A percentile compares a stretch with the other conserved stretches of the same genome.
These are phyloP conservation scores for Cercospora zeina DNA, from an alignment of 2,329 filamentous ascomycete genomes.

Conservation along the genomic window DNA sequence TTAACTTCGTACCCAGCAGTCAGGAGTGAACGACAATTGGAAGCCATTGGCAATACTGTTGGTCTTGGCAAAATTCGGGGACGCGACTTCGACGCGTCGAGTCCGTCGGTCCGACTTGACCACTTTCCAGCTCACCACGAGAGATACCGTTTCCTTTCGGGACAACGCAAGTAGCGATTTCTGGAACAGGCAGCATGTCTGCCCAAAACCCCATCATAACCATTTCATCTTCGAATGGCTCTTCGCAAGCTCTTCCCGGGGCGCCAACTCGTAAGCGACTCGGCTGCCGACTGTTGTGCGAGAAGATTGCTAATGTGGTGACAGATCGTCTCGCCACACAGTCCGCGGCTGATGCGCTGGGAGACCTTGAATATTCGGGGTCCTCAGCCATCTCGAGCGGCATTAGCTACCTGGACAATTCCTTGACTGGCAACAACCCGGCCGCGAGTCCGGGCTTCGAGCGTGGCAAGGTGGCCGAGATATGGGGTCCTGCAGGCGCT, in stretches of 20 bases:
- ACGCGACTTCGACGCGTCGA: background rate
- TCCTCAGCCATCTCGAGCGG: slow-evolving; percentile 19
- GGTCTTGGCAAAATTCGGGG: background rate
- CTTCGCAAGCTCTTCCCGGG: background rate
- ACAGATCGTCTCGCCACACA: slow-evolving; percentile 27
- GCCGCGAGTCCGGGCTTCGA: slow-evolving; percentile 59
- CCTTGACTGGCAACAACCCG: slow-evolving; percentile 15
- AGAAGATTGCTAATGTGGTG: background rate
- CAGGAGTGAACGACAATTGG: too few relatives aligned
- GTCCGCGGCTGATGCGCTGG: slow-evolving; percentile 21
- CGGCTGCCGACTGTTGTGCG: background rate
- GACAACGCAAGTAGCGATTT: background rate
- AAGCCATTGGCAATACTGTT: background rate
- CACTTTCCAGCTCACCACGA: background rate
- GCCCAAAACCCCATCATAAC: slow-evolving; percentile 14
- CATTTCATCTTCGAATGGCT: slow-evolving; percentile 17
- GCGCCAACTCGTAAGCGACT: slow-evolving; percentile 14
- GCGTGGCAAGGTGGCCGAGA: slow-evolving; percentile 76
- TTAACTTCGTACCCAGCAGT: too few relatives aligned
- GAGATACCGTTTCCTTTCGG: background rate
- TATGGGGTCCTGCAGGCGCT: slow-evolving; percentile 82
- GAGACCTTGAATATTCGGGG: background rate
- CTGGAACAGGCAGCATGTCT: slow-evolving; percentile 17
- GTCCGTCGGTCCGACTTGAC: background rate
- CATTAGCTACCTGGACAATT: slow-evolving; percentile 18